Evolutionary conservation across 257 asterid genomes (phyloP).

Genomic region (Solanum ossicruentum): DNA sequence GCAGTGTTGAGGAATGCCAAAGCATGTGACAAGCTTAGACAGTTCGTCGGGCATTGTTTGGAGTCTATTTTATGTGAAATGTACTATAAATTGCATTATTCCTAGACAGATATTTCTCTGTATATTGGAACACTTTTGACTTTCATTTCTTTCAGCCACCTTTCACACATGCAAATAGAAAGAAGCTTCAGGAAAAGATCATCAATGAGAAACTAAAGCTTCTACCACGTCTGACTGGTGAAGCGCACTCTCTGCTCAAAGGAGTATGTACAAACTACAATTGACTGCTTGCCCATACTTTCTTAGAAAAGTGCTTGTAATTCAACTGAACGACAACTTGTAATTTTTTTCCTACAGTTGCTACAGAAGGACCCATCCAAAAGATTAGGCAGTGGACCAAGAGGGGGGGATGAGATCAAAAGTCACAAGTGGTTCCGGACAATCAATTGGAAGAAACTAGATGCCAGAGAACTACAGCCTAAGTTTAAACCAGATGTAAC

Average conservation of each 20-base stretch:
- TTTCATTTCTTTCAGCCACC: slow-evolving; percentile 54
- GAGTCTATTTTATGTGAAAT: background rate
- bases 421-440: slow-evolving; percentile 67
- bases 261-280: slow-evolving; percentile 23
- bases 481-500: slow-evolving; percentile 78
- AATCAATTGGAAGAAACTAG: slow-evolving; percentile 76
- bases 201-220: slow-evolving; percentile 80
- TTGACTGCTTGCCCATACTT: background rate
- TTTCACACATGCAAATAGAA: slow-evolving; percentile 61
- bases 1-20: background rate
- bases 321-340: background rate
- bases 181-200: slow-evolving; percentile 88
- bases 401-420: slow-evolving; percentile 77
- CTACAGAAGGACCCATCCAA: slow-evolving; percentile 69
- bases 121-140: background rate
- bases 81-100: background rate
- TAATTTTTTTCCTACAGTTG: slow-evolving; percentile 20
- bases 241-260: slow-evolving; percentile 78
- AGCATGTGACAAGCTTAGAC: background rate
- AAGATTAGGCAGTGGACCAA: slow-evolving; percentile 72
- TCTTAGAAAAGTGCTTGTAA: background rate
- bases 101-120: background rate
- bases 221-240: slow-evolving; percentile 61
- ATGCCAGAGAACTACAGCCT: slow-evolving; percentile 49
- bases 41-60: background rate